Evolutionary conservation across 768 basidiomycete species (phyloP).

Genomic region (Dioszegia aurantiaca): DNA sequence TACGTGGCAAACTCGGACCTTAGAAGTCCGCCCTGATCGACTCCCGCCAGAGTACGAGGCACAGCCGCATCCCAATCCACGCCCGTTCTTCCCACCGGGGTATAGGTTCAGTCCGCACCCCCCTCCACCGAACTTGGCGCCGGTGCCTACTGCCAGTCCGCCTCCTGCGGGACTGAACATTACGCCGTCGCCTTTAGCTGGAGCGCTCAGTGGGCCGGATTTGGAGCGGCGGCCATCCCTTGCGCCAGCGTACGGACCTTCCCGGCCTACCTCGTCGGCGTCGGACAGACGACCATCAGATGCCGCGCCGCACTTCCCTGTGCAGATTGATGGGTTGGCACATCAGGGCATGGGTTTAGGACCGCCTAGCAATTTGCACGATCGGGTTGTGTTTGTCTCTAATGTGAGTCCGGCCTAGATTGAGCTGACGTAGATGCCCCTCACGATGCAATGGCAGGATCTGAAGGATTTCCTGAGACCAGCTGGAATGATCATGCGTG

Average conservation of each 20-base stretch:
- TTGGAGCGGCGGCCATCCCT: too few relatives aligned
- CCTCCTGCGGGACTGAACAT: too few relatives aligned
- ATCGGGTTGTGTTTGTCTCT: constrained; percentile 42
- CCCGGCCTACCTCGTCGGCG: too few relatives aligned
- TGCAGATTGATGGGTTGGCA: constrained; percentile 35
- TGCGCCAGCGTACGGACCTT: too few relatives aligned
- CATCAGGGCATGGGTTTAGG: constrained; percentile 35
- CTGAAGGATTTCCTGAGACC: constrained; percentile 92
- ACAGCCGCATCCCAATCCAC: constrained; percentile 30
- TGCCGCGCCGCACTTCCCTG: constrained; percentile 11
- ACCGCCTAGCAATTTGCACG: constrained; percentile 38
- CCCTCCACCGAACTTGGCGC: constrained; percentile 1
- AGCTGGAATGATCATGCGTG: constrained; percentile 83
- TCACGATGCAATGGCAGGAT: constrained; percentile 74
- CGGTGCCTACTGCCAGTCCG: too few relatives aligned
- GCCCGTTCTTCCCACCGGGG: background rate
- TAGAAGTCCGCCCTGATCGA: constrained; percentile 88
- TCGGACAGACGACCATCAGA: background rate
- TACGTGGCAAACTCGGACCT: constrained; percentile 88
- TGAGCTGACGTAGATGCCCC: constrained; percentile 43
- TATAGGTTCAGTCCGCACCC: constrained; percentile 9
- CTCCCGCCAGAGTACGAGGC: constrained; percentile 65
- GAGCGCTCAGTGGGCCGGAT: too few relatives aligned
- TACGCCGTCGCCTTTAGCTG: too few relatives aligned
- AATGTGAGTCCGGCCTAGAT: too few relatives aligned